Base-by-base conservation (phyloP, 2,329 filamentous ascomycete species). In the Fusarium nygamai region DNA sequence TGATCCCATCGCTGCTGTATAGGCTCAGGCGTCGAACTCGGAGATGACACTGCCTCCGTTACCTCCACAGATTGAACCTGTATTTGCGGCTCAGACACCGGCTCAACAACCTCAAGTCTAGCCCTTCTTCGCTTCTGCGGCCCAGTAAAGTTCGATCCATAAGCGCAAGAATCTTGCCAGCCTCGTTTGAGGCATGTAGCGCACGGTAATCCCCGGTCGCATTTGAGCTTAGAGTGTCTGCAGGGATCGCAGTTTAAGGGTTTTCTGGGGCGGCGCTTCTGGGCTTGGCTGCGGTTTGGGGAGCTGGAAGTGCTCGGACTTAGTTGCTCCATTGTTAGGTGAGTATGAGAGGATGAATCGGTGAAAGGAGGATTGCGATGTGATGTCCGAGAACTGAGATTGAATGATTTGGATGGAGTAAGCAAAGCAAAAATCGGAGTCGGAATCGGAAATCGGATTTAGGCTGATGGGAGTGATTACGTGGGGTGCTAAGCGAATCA, bases 201-300 rank as follows among this genome's bases (percentile, higher is more conserved):
- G 13, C 66, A 69, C 5, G 64, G 66, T 3, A 69, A 10, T 39
- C 67, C 64, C 16, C 66, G n/a, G 27, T 69, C 66, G 57, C 66
- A 69, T 69, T 63, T 62, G 19, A 69, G 66, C 38, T 69, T 69
- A 0, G 66, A 69, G 33, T 69, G 66, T 24, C 66, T 54, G 33
- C 66, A 69, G 20, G 66, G 66, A 20, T 69, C 66, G 33, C 64
- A 69, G 14, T 63, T 69, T 27, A 69, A 53, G 29, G 66, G 64
- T 29, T 69, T 69, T 56, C 66, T 39, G 36, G 64, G 57, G 4
- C 66, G 57, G 3, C 66, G 64, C 22, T 53, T 69, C 1, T 53
- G 57, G 20, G 22, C 27, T 5, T 59, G 62, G 14, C 24, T n/a
- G 5, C 43, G 17, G 10, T 16, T 47, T 20, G 47, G 47, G 0